Percentiles rank a stretch among this genome's conserved stretches.
Conservation (phyloP, 2,329 filamentous ascomycete species). For the Ophiostoma australiae region DNA sequence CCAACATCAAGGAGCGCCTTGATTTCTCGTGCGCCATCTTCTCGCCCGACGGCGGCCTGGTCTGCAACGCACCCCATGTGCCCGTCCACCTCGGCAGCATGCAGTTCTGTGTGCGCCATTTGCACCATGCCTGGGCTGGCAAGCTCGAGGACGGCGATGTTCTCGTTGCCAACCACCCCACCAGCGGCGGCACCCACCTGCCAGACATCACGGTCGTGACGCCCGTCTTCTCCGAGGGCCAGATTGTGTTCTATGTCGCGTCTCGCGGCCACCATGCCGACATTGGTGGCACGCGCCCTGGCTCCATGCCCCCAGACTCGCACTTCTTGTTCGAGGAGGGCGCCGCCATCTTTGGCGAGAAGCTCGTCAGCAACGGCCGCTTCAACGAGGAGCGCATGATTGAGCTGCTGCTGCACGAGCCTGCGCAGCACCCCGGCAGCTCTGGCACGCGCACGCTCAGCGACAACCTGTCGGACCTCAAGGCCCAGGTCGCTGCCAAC, state of each 20-base stretch:
- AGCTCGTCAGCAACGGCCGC: constrained; percentile 68
- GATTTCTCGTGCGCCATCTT: constrained; percentile 82
- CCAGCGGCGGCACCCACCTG: constrained; percentile 55
- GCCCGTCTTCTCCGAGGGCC: constrained; percentile 62
- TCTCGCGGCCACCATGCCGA: constrained; percentile 78
- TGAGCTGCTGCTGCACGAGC: constrained; percentile 61
- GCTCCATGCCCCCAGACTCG: constrained; percentile 74
- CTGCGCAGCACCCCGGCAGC: constrained; percentile 62
- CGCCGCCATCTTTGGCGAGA: constrained; percentile 58
- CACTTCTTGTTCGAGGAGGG: constrained; percentile 61
- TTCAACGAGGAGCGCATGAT: constrained; percentile 74
- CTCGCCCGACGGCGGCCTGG: constrained; percentile 66
- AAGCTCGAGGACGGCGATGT: constrained; percentile 75
- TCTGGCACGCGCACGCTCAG: constrained; percentile 64
- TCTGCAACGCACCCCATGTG: constrained; percentile 74
- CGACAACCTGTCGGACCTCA: constrained; percentile 72
- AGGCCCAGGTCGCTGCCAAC: constrained; percentile 70
- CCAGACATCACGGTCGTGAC: constrained; percentile 79
- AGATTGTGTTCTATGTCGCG: constrained; percentile 77
- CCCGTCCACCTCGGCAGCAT: constrained; percentile 77
- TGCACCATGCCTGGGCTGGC: constrained; percentile 73
- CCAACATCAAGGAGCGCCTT: constrained; percentile 75
- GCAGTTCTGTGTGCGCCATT: constrained; percentile 73
- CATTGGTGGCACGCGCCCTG: constrained; percentile 75
- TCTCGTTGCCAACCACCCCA: constrained; percentile 75